Conservation (phyloP, 2,329 filamentous ascomycete genomes). For the Penicillium sp. region DNA sequence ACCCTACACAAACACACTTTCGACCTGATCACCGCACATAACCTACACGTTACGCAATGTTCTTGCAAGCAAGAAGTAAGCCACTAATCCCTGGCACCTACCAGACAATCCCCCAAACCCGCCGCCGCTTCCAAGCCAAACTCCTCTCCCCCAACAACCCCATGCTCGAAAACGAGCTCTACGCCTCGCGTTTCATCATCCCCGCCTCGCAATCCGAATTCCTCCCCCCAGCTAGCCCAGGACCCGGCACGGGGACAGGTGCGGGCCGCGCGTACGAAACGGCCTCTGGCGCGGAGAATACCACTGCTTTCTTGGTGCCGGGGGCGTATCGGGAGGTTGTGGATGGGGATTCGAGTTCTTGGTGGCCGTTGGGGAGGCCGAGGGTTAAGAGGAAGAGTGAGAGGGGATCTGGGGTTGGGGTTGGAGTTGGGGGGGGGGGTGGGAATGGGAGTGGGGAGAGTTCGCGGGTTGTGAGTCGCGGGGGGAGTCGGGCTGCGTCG, state of each 20-base stretch:
- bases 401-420: not conserved
- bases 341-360: slow-evolving; percentile 17
- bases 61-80: not conserved
- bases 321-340: slow-evolving; percentile 19
- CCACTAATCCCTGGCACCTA: too few relatives aligned
- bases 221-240: not conserved
- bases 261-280: not conserved
- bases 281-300: slow-evolving; percentile 13
- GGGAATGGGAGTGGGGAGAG: slow-evolving; percentile 9
- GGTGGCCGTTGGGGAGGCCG: slow-evolving; percentile 13
- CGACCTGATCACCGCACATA: not conserved
- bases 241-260: not conserved
- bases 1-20: not conserved
- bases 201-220: slow-evolving; percentile 17
- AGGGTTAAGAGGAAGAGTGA: slow-evolving; percentile 9
- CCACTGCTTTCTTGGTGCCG: slow-evolving; percentile 13
- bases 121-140: slow-evolving; percentile 38
- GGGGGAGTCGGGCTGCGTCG: slow-evolving; percentile 5
- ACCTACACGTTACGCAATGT: too few relatives aligned
- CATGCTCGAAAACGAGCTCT: slow-evolving; percentile 27
- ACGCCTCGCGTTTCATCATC: slow-evolving; percentile 30
- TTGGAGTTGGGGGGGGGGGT: slow-evolving; percentile 1
- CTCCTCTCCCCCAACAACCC: slow-evolving; percentile 35
- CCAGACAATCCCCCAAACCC: slow-evolving; percentile 43
- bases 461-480: slow-evolving; percentile 8